Evolutionary conservation across 176 grass and related monocot genomes (phyloP).

Genomic region (Musa troglodytarum): DNA sequence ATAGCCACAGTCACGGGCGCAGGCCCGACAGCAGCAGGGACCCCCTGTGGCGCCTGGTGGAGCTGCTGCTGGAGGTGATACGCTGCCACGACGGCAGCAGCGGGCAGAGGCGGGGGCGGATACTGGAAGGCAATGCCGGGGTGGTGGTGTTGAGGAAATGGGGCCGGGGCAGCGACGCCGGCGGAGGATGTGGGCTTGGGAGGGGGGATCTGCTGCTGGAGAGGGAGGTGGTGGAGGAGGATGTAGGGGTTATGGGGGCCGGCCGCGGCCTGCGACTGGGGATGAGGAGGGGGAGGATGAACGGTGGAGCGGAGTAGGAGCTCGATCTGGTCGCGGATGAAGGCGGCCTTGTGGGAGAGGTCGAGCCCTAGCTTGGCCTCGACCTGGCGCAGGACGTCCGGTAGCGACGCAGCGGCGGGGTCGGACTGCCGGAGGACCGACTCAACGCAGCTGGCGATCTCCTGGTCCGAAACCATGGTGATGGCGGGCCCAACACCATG

Average conservation of each 20-base stretch:
- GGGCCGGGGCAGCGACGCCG: conserved; percentile 10
- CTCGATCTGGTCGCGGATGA: conserved; percentile 96
- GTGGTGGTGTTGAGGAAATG: conserved; percentile 14
- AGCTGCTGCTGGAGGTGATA: conserved; percentile 45
- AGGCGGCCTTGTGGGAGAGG: conserved; percentile 80
- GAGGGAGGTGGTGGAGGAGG: background rate
- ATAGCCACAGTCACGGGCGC: conserved; percentile 16
- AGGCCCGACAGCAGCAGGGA: conserved; percentile 13
- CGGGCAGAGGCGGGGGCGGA: conserved; percentile 26
- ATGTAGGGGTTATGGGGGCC: background rate
- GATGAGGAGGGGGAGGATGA: conserved; percentile 29
- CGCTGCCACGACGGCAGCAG: conserved; percentile 26
- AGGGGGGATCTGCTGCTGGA: background rate
- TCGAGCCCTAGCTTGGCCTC: conserved; percentile 76
- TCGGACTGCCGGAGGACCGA: conserved; percentile 40
- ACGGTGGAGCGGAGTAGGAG: conserved; percentile 45
- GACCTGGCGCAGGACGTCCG: conserved; percentile 52
- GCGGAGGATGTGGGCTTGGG: conserved; percentile 8
- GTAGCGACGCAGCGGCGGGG: conserved; percentile 34
- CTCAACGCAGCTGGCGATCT: conserved; percentile 86
- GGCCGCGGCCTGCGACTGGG: background rate
- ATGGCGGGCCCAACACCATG: conserved; percentile 6
- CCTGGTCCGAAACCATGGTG: conserved; percentile 94
- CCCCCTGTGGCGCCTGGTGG: conserved; percentile 29
- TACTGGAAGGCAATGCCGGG: conserved; percentile 34